A percentile compares a stretch with the other conserved stretches of the same genome.
Conservation (phyloP, 495 filamentous ascomycete genomes). For the Xylaria flabelliformis region DNA sequence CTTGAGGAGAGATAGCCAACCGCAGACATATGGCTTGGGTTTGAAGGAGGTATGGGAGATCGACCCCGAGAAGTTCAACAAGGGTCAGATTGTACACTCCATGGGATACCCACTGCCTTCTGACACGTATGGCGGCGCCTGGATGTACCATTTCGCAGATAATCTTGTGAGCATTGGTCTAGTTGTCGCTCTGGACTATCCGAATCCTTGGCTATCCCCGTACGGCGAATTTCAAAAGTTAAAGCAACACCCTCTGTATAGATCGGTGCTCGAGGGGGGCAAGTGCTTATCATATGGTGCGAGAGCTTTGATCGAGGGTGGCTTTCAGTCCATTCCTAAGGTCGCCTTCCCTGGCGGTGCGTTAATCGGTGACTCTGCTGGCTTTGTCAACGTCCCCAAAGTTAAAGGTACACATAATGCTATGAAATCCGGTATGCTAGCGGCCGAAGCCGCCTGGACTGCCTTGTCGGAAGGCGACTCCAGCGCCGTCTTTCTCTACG, state of each 20-base stretch:
- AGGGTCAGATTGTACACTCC: conserved; percentile 85
- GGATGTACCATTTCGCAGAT: conserved; percentile 99
- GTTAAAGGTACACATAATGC: conserved; percentile 98
- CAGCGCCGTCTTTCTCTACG: conserved; percentile 86
- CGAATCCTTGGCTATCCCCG: conserved; percentile 94
- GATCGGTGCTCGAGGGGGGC: conserved; percentile 81
- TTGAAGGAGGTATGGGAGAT: conserved; percentile 99
- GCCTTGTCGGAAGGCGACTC: conserved; percentile 67
- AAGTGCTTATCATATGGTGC: conserved; percentile 98
- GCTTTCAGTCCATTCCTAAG: conserved; percentile 97
- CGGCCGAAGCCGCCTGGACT: conserved; percentile 83
- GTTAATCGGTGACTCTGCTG: conserved; percentile 93
- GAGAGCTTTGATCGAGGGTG: conserved; percentile 91
- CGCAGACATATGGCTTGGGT: conserved; percentile 93
- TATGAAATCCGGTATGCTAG: conserved; percentile 97
- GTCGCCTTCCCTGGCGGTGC: conserved; percentile 95
- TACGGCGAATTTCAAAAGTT: conserved; percentile 98
- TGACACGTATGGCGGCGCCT: conserved; percentile 94
- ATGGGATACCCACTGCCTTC: conserved; percentile 90
- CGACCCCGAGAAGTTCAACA: conserved; percentile 86
- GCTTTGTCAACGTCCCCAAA: conserved; percentile 97
- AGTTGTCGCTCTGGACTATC: conserved; percentile 93
- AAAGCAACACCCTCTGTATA: conserved; percentile 94
- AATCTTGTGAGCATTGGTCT: conserved; percentile 94
- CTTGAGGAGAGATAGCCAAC: conserved; percentile 83